Base-by-base conservation (phyloP, 2,329 filamentous ascomycete genomes). In the Cordyceps fumosorosea region DNA sequence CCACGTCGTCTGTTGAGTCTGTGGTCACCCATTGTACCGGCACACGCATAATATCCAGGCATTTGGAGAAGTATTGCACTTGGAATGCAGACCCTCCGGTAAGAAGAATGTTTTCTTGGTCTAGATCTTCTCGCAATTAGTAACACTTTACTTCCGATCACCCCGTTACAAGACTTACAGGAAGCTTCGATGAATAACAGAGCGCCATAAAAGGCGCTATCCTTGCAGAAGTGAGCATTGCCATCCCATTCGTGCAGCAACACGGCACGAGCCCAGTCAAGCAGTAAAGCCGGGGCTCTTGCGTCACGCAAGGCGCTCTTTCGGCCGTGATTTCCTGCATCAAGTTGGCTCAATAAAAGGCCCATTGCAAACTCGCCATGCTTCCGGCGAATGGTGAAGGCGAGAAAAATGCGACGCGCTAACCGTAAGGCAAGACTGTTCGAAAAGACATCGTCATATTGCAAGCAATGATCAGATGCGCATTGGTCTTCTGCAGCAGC, bases 171-270 rank as follows among this genome's bases (percentile, higher is more conserved):
- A 37, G 26, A 81, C 85, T 82, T 79, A 89, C 90, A 88, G 72
- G 96, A 82, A 26, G 86, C 82, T 34, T 84, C 79, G 53, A 96
- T 83, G 34, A 96, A 81, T 54, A 87, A 85, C 47, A 97, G 76
- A 8, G 91, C 91, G 58, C 90, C 89, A 16, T 90, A 90, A 64
- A 92, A 88, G 16, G 89, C 81, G 34, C 88, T 85, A 68, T 89
- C 87, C 60, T 84, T 86, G 2, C 85, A 79, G 57, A 96, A 82
- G 50, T 87, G 83, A 1, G 89, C 83, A 60, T 84, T 84, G 0
- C 91, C 90, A 69, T 93, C 84, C 93, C 93, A 97, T 65, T 90
- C 86, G 61, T 87, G 85, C 51, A 96, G 75, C 69, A 96, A 83
- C 1, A 95, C 81, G 0, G 88, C 86, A 63, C 89, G 81, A 22